These are phyloP conservation scores for Russula olivacea DNA, from an alignment of 768 basidiomycete genomes.

Conservation along the genomic window DNA sequence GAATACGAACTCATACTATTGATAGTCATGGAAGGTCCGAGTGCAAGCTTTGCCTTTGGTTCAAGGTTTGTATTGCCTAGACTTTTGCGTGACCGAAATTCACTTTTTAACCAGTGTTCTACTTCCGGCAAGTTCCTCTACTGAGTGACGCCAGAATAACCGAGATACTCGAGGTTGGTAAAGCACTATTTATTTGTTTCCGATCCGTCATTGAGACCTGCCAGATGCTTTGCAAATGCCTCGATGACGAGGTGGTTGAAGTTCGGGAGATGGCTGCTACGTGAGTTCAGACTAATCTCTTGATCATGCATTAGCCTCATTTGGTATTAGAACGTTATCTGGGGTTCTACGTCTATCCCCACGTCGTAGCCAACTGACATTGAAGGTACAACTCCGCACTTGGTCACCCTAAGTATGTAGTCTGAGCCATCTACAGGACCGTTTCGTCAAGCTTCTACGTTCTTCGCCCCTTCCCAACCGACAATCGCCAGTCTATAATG, in stretches of 20 bases:
- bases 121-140: conserved; percentile 83
- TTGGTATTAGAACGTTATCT: conserved; percentile 54
- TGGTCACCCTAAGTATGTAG: conserved; percentile 28
- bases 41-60: conserved; percentile 81
- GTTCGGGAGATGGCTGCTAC: conserved; percentile 86
- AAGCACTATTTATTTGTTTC: background rate
- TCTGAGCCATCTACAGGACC: conserved; percentile 44
- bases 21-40: conserved; percentile 81
- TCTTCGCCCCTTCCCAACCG: conserved; percentile 61
- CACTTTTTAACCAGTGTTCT: conserved; percentile 50
- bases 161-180: conserved; percentile 69
- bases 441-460: conserved; percentile 71
- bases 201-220: background rate
- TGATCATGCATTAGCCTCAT: background rate
- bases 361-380: conserved; percentile 63
- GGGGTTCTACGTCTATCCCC: conserved; percentile 80
- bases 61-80: conserved; percentile 45
- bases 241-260: conserved; percentile 84
- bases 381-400: conserved; percentile 48
- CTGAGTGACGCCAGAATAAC: conserved; percentile 70
- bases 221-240: conserved; percentile 70
- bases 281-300: conserved; percentile 38
- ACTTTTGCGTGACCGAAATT: background rate
- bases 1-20: conserved; percentile 11
- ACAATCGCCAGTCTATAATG: conserved; percentile 58